phyloP scores from a whole-genome alignment of 2,329 filamentous ascomycete genomes.

The Verticillium nubilum region DNA sequence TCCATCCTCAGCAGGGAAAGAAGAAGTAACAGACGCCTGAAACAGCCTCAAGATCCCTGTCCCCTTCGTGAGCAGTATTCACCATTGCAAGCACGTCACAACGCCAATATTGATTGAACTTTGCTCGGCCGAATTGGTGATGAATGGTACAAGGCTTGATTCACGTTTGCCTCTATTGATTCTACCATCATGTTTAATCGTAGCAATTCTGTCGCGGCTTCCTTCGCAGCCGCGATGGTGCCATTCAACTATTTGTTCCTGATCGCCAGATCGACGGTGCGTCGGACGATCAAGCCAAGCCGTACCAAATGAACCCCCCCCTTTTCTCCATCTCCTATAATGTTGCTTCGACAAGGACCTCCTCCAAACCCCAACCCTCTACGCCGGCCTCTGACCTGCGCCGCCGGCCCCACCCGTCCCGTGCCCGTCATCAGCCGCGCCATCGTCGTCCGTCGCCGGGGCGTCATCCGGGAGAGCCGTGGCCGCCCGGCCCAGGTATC shows the following conservation, averaged over 20 bases:
- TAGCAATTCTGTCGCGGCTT: no score
- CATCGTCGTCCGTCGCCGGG: slow-evolving; percentile 9
- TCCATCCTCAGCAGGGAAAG: no score
- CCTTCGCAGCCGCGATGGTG: background rate
- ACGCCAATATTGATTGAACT: background rate
- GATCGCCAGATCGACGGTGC: slow-evolving; percentile 9
- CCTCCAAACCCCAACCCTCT: no score
- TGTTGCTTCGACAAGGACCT: no score
- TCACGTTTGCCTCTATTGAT: no score
- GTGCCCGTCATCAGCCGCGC: slow-evolving; percentile 3
- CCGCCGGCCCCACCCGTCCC: slow-evolving; percentile 3
- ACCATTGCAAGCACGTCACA: background rate
- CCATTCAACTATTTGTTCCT: slow-evolving; percentile 2
- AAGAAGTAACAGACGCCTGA: no score
- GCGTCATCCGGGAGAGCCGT: slow-evolving; percentile 6
- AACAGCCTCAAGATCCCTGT: slow-evolving; percentile 2
- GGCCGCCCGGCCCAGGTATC: background rate
- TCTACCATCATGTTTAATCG: no score
- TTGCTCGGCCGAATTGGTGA: no score
- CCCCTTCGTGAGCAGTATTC: slow-evolving; percentile 9
- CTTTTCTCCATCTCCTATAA: no score
- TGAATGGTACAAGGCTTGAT: no score
- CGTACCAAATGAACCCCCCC: no score
- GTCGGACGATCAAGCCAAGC: slow-evolving; percentile 3
- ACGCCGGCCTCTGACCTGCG: slow-evolving; percentile 2